phyloP scores from a whole-genome alignment of 495 filamentous ascomycete species.

The Trichoderma parareesei region DNA sequence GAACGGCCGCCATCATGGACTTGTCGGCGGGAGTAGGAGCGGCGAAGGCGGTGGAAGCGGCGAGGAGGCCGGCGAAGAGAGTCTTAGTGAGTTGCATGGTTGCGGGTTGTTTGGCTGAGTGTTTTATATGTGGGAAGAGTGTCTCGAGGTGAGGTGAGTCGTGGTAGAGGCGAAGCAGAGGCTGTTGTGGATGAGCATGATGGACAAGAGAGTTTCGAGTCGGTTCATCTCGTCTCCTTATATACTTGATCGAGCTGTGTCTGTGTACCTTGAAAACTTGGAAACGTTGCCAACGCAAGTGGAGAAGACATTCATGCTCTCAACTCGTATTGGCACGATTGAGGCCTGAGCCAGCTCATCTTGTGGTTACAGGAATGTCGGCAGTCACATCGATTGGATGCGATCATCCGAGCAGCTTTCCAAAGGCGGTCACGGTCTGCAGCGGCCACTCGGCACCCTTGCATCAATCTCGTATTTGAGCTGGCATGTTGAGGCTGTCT shows the following conservation, averaged over 20 bases:
- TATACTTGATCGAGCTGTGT: background rate
- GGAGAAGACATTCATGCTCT: background rate
- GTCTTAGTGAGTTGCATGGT: conserved; percentile 41
- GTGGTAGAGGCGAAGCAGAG: background rate
- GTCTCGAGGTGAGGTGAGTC: background rate
- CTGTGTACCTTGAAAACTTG: background rate
- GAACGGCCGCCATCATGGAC: conserved; percentile 31
- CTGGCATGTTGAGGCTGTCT: background rate
- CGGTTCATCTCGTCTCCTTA: background rate
- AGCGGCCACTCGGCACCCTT: background rate
- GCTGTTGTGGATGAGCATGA: background rate
- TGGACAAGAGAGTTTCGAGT: background rate
- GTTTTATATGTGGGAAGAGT: background rate
- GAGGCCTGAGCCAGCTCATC: background rate
- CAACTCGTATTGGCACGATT: background rate
- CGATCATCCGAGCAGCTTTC: conserved; percentile 1
- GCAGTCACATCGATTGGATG: background rate
- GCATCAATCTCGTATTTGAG: background rate
- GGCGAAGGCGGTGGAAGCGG: conserved; percentile 32
- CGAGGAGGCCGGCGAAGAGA: conserved; percentile 29
- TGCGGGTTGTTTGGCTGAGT: conserved; percentile 13
- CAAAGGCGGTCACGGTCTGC: background rate
- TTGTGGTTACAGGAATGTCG: background rate
- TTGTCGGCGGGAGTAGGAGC: conserved; percentile 23
- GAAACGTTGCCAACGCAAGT: background rate